These are phyloP conservation scores for Yamadazyma songkhlaensis DNA, from an alignment of 1,139 yeast species.

Conservation along the genomic window DNA sequence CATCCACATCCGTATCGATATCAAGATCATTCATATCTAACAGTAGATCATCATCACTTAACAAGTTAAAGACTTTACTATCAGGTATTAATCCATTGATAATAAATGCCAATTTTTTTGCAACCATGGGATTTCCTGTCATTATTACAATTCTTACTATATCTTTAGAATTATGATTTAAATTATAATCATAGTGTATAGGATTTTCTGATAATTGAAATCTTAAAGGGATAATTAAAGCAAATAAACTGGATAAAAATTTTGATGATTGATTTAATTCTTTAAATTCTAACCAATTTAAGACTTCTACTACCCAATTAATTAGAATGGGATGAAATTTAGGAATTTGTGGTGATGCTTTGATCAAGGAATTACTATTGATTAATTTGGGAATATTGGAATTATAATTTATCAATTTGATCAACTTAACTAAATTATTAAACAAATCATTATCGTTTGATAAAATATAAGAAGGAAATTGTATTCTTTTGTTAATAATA, in stretches of 20 bases:
- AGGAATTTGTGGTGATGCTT: constrained; percentile 14
- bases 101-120: constrained; percentile 56
- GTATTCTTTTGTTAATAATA: constrained; percentile 36
- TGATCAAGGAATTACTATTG: constrained; percentile 33
- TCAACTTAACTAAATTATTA: constrained; percentile 30
- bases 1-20: constrained; percentile 12
- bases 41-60: constrained; percentile 4
- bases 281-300: constrained; percentile 61
- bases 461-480: constrained; percentile 33
- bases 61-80: constrained; percentile 11
- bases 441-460: constrained; percentile 44
- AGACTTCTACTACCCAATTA: constrained; percentile 57
- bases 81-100: constrained; percentile 48
- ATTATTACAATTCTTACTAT: constrained; percentile 50
- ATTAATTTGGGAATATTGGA: constrained; percentile 48
- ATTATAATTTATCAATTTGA: constrained; percentile 38
- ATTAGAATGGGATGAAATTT: constrained; percentile 26
- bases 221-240: constrained; percentile 39
- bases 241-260: constrained; percentile 47
- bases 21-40: constrained; percentile 8
- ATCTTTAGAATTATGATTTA: constrained; percentile 20
- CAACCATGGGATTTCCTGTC: constrained; percentile 62
- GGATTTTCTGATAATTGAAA: constrained; percentile 36
- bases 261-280: constrained; percentile 38
- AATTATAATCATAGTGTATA: constrained; percentile 16